Conservation (phyloP, 208 protist species). For the Trypanosoma platydactyli region DNA sequence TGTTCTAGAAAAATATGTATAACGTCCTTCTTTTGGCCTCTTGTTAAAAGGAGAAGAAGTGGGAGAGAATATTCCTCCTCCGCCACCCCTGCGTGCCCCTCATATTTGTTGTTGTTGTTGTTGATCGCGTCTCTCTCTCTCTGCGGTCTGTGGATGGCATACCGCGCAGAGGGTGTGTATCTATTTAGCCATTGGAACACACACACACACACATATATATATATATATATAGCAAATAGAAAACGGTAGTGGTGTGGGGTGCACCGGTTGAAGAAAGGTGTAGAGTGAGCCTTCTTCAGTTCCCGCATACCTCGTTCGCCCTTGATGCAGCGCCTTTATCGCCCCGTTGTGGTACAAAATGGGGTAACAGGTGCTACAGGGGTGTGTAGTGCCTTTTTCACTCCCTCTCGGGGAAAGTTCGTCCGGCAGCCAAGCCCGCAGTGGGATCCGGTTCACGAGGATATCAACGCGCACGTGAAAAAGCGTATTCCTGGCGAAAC, state of each 20-base stretch:
- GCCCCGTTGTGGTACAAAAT: not conserved
- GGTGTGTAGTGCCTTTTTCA: not conserved
- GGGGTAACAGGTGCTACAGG: not conserved
- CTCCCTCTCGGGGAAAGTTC: slow-evolving; percentile 64
- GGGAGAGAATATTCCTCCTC: no score
- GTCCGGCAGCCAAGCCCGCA: slow-evolving; percentile 77
- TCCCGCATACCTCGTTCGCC: no score
- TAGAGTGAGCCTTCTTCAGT: not conserved
- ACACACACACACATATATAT: no score
- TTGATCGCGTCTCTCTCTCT: no score
- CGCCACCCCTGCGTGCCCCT: no score
- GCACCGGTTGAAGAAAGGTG: no score
- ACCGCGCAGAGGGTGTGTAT: not conserved
- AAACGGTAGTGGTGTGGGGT: not conserved
- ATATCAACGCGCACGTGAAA: slow-evolving; percentile 91
- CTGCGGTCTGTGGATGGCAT: no score
- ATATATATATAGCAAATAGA: not conserved
- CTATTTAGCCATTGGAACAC: not conserved
- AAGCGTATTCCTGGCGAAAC: slow-evolving; percentile 90
- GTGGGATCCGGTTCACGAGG: slow-evolving; percentile 88
- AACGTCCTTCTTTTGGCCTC: no score
- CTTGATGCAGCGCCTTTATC: slow-evolving; percentile 4
- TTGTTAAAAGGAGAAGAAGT: no score
- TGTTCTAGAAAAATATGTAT: no score
- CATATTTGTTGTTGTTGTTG: no score